Conservation (phyloP, 208 protist species). For the Leishmania mexicana region DNA sequence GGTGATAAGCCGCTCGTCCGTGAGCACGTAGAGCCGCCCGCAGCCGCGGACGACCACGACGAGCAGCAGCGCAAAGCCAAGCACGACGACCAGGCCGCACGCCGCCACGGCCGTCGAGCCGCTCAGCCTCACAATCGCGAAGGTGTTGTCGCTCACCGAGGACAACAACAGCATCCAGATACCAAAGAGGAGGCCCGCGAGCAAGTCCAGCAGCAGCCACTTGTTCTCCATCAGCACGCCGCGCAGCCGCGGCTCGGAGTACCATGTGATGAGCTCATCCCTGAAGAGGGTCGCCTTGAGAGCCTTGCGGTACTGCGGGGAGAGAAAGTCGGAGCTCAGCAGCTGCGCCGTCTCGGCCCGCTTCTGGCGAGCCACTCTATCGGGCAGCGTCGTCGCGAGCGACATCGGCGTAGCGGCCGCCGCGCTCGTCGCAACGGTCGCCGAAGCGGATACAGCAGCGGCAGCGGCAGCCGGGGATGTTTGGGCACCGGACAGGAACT, state of each 20-base stretch:
- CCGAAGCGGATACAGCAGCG: background rate
- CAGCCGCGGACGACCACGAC: conserved; percentile 38
- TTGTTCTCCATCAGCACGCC: conserved; percentile 45
- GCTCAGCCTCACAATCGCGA: conserved; percentile 41
- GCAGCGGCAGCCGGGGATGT: background rate
- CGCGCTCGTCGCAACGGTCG: background rate
- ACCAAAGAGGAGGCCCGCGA: conserved; percentile 40
- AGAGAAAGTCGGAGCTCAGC: conserved; percentile 42
- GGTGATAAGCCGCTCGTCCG: conserved; percentile 54
- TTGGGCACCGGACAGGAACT: background rate
- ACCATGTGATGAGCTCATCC: conserved; percentile 64
- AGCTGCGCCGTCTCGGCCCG: conserved; percentile 57
- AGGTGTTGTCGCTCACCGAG: conserved; percentile 36
- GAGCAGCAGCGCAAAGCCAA: conserved; percentile 41
- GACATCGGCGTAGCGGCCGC: background rate
- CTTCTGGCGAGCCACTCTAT: conserved; percentile 30
- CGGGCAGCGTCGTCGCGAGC: conserved; percentile 1
- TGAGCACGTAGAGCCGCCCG: conserved; percentile 55
- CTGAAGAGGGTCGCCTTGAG: conserved; percentile 36
- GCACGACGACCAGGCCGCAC: conserved; percentile 36
- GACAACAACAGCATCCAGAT: conserved; percentile 52
- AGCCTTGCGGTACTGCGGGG: conserved; percentile 29
- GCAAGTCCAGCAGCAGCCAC: conserved; percentile 52
- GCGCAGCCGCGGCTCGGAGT: conserved; percentile 38
- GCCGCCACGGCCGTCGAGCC: conserved; percentile 38